Evolutionary conservation across 1,284 basidiomycete genomes (phyloP).

Genomic region (Ganoderma sinense): DNA sequence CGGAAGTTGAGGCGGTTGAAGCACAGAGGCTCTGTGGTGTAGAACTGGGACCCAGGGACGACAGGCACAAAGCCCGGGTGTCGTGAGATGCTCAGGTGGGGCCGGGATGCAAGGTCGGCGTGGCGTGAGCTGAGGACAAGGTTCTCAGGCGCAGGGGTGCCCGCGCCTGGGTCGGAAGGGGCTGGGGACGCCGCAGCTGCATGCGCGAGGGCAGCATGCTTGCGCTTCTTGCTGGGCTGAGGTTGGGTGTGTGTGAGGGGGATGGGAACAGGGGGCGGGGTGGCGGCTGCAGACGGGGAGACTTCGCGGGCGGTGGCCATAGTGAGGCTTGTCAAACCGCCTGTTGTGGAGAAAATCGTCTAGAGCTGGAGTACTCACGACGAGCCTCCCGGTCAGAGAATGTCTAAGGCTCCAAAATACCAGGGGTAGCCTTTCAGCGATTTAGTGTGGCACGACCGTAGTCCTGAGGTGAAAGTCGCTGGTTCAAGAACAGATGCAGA

Average conservation of each 20-base stretch:
- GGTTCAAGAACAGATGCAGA: not conserved
- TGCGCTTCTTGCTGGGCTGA: constrained; percentile 47
- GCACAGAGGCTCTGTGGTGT: constrained; percentile 72
- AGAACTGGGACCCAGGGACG: constrained; percentile 61
- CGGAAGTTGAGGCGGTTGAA: constrained; percentile 82
- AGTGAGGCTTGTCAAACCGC: constrained; percentile 26
- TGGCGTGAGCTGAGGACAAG: constrained; percentile 63
- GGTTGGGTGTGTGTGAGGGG: constrained; percentile 16
- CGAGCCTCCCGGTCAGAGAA: not conserved
- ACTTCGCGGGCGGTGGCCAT: constrained; percentile 45
- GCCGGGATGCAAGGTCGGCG: constrained; percentile 69
- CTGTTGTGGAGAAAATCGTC: constrained; percentile 19
- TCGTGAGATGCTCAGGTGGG: constrained; percentile 74
- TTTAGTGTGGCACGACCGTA: no score
- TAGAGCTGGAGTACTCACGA: constrained; percentile 2
- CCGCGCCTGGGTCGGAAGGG: constrained; percentile 48
- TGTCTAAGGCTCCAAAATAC: no score
- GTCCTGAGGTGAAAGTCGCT: no score
- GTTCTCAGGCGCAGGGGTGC: constrained; percentile 43
- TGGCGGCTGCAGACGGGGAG: constrained; percentile 44
- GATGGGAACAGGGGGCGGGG: constrained; percentile 22
- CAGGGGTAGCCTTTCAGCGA: no score
- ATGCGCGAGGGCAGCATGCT: constrained; percentile 42
- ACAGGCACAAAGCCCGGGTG: constrained; percentile 70
- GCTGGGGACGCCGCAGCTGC: constrained; percentile 53